phyloP scores from a whole-genome alignment of 2,329 filamentous ascomycete species.

The Clonostachys sp. region DNA sequence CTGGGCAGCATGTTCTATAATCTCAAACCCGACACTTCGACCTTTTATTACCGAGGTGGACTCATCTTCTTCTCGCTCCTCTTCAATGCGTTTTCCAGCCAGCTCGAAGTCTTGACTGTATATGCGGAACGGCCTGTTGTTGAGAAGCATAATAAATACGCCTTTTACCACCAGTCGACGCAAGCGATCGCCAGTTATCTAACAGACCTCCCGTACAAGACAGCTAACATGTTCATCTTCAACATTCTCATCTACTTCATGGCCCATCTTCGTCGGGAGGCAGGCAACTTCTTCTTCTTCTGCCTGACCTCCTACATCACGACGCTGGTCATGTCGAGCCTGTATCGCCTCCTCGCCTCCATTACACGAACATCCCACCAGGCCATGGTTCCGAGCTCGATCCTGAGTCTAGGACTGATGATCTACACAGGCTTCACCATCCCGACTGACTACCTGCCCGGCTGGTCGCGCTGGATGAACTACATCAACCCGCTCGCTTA shows the following conservation, averaged over 20 bases:
- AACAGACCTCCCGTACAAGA: slow-evolving; percentile 48
- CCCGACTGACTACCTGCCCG: slow-evolving; percentile 36
- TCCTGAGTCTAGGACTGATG: slow-evolving; percentile 30
- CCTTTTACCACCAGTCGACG: slow-evolving; percentile 47
- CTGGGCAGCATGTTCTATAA: slow-evolving; percentile 77
- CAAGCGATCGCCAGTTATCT: slow-evolving; percentile 54
- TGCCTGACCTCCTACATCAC: slow-evolving; percentile 69
- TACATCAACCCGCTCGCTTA: slow-evolving; percentile 65
- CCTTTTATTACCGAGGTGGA: slow-evolving; percentile 53
- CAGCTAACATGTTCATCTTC: slow-evolving; percentile 55
- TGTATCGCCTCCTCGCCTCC: slow-evolving; percentile 2
- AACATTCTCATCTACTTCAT: slow-evolving; percentile 36
- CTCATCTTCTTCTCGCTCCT: slow-evolving; percentile 43
- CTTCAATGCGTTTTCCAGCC: slow-evolving; percentile 55
- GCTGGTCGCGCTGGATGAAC: slow-evolving; percentile 11
- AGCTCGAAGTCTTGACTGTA: slow-evolving; percentile 62
- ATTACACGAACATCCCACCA: slow-evolving; percentile 17
- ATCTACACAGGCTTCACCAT: slow-evolving; percentile 42
- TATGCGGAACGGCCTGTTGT: slow-evolving; percentile 58
- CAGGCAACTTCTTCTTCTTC: slow-evolving; percentile 36
- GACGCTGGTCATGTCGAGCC: slow-evolving; percentile 57
- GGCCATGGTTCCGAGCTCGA: slow-evolving; percentile 17
- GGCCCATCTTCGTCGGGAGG: slow-evolving; percentile 2
- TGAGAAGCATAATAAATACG: slow-evolving; percentile 45
- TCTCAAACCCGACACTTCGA: slow-evolving; percentile 50